Percentiles rank a stretch among this genome's conserved stretches.
These are phyloP conservation scores for Orbilia blumenaviensis DNA, from an alignment of 2,329 filamentous ascomycete species.

Conservation along the genomic window DNA sequence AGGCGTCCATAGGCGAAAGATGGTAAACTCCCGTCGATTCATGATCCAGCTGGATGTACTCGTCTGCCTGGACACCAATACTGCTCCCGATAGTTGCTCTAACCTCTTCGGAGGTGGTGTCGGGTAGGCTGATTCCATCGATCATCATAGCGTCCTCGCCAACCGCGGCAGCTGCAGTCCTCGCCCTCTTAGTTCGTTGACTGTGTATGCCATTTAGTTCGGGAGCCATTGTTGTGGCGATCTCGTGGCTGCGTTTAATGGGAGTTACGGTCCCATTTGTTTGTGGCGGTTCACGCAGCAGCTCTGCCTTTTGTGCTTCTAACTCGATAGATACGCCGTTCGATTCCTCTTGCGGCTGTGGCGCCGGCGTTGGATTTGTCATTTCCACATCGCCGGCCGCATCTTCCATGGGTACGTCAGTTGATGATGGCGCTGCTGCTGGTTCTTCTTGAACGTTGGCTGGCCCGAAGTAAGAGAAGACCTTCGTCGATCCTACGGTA, in stretches of 20 bases:
- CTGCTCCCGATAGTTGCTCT: conserved; percentile 50
- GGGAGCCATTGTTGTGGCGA: conserved; percentile 12
- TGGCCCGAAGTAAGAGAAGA: conserved; percentile 46
- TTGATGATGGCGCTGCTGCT: not conserved
- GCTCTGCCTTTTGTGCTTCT: conserved; percentile 41
- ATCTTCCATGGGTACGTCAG: conserved; percentile 33
- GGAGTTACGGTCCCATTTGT: conserved; percentile 47
- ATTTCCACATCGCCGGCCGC: conserved; percentile 43
- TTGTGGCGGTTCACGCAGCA: conserved; percentile 40
- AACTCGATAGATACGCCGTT: conserved; percentile 43
- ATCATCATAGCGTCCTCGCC: conserved; percentile 50
- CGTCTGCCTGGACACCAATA: conserved; percentile 48
- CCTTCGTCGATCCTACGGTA: conserved; percentile 31
- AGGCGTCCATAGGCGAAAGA: conserved; percentile 16
- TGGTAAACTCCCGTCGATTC: conserved; percentile 41
- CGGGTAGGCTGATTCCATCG: conserved; percentile 44
- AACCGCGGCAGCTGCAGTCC: conserved; percentile 20
- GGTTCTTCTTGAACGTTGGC: conserved; percentile 24
- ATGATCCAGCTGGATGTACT: conserved; percentile 45
- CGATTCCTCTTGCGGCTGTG: conserved; percentile 15
- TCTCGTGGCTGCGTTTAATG: conserved; percentile 43
- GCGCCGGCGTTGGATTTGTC: not conserved
- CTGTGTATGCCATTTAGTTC: conserved; percentile 33
- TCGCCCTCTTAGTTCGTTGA: conserved; percentile 45
- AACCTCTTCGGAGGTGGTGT: conserved; percentile 51